These are phyloP conservation scores for Hibiscus mutabilis DNA, from an alignment of 345 rosid species.

Conservation along the genomic window DNA sequence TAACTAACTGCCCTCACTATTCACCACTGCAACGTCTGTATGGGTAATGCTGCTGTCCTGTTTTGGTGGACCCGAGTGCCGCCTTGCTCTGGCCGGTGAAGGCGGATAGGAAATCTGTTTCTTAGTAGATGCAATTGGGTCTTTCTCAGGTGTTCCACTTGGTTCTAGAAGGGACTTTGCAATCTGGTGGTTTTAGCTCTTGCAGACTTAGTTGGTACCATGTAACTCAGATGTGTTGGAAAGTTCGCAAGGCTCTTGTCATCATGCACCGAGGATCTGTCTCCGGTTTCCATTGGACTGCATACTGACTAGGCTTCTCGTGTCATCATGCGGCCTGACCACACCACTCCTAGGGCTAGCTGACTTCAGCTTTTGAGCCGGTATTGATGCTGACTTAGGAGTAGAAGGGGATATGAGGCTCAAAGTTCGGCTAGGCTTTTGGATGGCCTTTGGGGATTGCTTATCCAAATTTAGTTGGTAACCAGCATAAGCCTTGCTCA, in stretches of 20 bases:
- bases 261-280: constrained; percentile 57
- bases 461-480: constrained; percentile 57
- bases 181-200: constrained; percentile 51
- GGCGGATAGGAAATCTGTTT: constrained; percentile 76
- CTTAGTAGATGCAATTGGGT: constrained; percentile 35
- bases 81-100: constrained; percentile 66
- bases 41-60: constrained; percentile 37
- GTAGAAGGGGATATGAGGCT: too few relatives aligned
- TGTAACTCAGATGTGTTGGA: constrained; percentile 67
- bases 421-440: constrained; percentile 40
- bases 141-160: constrained; percentile 51
- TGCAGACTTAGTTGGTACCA: constrained; percentile 87
- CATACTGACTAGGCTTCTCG: constrained; percentile 56
- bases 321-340: constrained; percentile 53
- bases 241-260: constrained; percentile 72
- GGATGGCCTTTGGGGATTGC: constrained; percentile 56
- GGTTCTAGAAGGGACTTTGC: constrained; percentile 45
- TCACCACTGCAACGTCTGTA: constrained; percentile 31
- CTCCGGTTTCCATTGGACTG: constrained; percentile 56
- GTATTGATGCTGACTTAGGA: constrained; percentile 40
- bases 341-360: constrained; percentile 40
- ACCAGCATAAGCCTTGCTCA: constrained; percentile 52
- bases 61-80: constrained; percentile 79
- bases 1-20: constrained; percentile 35
- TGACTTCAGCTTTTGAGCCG: constrained; percentile 53